phyloP scores from a whole-genome alignment of 306 rosid species.

The Styphnolobium japonicum region DNA sequence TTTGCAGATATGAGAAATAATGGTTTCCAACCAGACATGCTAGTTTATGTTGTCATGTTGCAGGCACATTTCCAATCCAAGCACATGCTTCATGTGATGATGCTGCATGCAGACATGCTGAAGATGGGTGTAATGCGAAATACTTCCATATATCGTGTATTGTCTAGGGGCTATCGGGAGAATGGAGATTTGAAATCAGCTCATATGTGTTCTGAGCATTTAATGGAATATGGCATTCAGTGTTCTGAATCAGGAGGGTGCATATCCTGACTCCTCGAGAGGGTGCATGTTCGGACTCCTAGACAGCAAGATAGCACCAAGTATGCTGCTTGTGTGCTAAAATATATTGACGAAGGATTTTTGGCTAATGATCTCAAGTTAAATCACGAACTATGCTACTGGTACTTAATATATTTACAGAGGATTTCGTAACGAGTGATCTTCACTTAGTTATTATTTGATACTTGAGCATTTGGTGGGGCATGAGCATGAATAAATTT shows the following conservation, averaged over 20 bases:
- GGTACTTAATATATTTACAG: background rate
- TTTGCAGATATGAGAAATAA: conserved; percentile 61
- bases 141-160: conserved; percentile 17
- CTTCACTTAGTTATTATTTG: background rate
- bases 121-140: conserved; percentile 57
- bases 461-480: conserved; percentile 13
- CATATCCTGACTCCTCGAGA: background rate
- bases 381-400: background rate
- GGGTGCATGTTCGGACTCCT: conserved; percentile 18
- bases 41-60: conserved; percentile 52
- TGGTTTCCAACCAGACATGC: conserved; percentile 51
- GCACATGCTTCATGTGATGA: conserved; percentile 51
- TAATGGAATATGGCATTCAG: conserved; percentile 15
- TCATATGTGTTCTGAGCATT: conserved; percentile 29
- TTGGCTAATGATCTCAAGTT: background rate
- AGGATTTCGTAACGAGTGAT: background rate
- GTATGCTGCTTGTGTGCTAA: background rate
- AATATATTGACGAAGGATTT: background rate
- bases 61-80: conserved; percentile 48
- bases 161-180: conserved; percentile 50
- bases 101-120: conserved; percentile 73
- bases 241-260: background rate
- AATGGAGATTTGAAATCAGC: conserved; percentile 41
- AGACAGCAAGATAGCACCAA: background rate
- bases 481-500: background rate